Evolutionary conservation across 768 basidiomycete species (phyloP).

Genomic region (Grammothele lineata): DNA sequence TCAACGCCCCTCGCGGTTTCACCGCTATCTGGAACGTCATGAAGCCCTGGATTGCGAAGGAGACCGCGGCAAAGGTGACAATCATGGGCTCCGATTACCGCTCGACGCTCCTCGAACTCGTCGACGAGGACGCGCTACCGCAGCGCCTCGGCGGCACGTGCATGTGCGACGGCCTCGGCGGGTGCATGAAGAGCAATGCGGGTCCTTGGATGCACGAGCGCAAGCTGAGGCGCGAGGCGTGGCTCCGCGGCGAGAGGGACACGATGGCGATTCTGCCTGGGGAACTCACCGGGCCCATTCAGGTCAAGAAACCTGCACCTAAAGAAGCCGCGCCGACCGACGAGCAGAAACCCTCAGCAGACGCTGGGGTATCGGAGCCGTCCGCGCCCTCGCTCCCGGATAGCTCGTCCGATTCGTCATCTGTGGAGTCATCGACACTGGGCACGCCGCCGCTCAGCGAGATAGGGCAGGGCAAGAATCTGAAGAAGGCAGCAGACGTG

Average conservation of each 20-base stretch:
- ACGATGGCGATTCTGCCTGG: slow-evolving; percentile 10
- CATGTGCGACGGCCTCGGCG: slow-evolving; percentile 49
- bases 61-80: slow-evolving; percentile 64
- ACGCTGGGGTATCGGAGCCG: neutral
- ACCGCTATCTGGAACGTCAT: slow-evolving; percentile 67
- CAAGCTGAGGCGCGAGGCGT: slow-evolving; percentile 22
- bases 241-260: slow-evolving; percentile 27
- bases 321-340: slow-evolving; percentile 1
- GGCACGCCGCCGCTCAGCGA: slow-evolving; percentile 4
- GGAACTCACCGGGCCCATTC: slow-evolving; percentile 11
- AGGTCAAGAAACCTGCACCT: neutral
- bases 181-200: slow-evolving; percentile 58
- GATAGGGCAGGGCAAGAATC: too few species aligned
- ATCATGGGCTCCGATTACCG: slow-evolving; percentile 62
- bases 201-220: slow-evolving; percentile 69
- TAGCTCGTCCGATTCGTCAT: slow-evolving; percentile 9
- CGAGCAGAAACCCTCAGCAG: neutral
- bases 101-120: slow-evolving; percentile 48
- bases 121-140: slow-evolving; percentile 65
- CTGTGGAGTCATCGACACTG: slow-evolving; percentile 6
- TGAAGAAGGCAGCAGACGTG: too few species aligned
- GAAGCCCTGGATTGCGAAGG: slow-evolving; percentile 70
- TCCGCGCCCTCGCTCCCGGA: neutral
- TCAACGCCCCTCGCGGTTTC: slow-evolving; percentile 73
- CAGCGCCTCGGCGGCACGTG: slow-evolving; percentile 60